Evolutionary conservation across 1,284 basidiomycete species (phyloP).

Genomic region (Heterobasidion irregulare): DNA sequence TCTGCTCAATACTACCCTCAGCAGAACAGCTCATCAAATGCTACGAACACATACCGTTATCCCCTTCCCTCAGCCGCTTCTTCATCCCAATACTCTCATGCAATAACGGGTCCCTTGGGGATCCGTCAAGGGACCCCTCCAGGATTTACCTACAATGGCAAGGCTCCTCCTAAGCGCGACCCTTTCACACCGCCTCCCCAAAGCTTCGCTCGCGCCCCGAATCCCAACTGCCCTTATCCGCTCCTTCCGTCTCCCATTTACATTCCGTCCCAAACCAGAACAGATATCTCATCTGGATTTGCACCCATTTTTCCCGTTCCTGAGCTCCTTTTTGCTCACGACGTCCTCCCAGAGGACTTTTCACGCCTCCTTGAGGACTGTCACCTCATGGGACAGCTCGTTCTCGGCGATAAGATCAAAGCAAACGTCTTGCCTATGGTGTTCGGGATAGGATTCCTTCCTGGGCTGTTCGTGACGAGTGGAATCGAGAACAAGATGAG

Average conservation of each 20-base stretch:
- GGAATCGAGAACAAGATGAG: background rate
- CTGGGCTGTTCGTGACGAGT: background rate
- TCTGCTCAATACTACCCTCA: background rate
- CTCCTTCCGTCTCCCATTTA: background rate
- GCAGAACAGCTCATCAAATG: background rate
- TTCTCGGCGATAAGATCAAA: background rate
- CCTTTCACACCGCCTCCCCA: background rate
- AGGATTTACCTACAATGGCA: background rate
- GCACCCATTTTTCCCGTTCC: background rate
- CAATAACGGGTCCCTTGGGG: background rate
- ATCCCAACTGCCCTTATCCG: background rate
- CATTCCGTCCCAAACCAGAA: background rate
- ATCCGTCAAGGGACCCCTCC: background rate
- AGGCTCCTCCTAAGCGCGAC: background rate
- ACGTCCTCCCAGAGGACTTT: conserved; percentile 2
- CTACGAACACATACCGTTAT: background rate
- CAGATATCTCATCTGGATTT: background rate
- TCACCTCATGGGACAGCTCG: conserved; percentile 1
- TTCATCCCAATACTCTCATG: background rate
- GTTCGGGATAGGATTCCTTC: background rate
- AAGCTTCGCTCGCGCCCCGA: background rate
- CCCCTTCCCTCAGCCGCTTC: too few relatives aligned
- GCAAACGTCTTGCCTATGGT: background rate
- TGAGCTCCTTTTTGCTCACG: background rate
- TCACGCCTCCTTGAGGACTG: conserved; percentile 4